Evolutionary conservation across 2,329 filamentous ascomycete genomes (phyloP).

Genomic region (Diaporthe australafricana): DNA sequence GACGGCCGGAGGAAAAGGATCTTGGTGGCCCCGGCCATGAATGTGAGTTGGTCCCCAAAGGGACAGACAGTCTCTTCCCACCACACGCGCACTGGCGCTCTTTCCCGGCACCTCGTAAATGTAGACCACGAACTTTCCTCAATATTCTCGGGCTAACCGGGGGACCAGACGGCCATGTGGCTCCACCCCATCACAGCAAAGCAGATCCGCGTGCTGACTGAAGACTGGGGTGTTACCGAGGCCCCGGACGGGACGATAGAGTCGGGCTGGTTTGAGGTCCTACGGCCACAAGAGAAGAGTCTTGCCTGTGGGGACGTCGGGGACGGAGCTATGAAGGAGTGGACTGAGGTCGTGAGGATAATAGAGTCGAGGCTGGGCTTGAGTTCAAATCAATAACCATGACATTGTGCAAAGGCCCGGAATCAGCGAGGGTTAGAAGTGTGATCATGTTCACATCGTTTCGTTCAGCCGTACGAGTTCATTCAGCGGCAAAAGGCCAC

Average conservation of each 20-base stretch:
- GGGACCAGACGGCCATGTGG: constrained; percentile 75
- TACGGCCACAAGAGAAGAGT: constrained; percentile 79
- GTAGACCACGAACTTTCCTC: neutral
- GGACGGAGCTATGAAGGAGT: constrained; percentile 84
- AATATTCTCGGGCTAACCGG: neutral
- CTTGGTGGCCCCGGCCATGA: constrained; percentile 69
- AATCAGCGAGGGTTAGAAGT: neutral
- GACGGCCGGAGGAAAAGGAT: constrained; percentile 73
- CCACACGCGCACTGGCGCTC: neutral
- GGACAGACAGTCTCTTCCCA: constrained; percentile 51
- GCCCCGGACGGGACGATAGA: constrained; percentile 42
- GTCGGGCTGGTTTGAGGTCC: constrained; percentile 70
- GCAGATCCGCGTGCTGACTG: constrained; percentile 76
- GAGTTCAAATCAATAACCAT: neutral
- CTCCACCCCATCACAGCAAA: constrained; percentile 81
- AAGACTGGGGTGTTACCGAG: constrained; percentile 75
- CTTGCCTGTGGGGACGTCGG: constrained; percentile 89
- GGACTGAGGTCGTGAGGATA: constrained; percentile 77
- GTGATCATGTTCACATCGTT: no score
- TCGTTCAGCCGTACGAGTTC: no score
- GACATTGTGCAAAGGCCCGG: neutral
- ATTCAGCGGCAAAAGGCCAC: no score
- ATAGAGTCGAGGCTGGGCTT: constrained; percentile 67
- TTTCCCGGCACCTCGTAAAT: neutral
- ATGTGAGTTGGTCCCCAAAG: constrained; percentile 30